Conservation (phyloP, 192 early-diverging fungal genomes). For the Coemansia sp. region DNA sequence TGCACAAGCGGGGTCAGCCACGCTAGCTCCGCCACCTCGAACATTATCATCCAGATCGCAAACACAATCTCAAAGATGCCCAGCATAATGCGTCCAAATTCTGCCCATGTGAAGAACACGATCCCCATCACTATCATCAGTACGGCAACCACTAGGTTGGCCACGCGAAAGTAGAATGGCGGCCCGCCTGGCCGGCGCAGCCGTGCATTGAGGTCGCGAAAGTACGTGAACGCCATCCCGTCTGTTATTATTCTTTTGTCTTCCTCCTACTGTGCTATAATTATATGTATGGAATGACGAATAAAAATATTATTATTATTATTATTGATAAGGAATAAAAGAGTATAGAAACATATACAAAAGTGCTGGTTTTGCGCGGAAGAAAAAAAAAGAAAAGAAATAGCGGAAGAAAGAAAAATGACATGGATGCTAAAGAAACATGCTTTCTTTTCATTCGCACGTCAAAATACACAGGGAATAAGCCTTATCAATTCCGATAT, state of each 20-base stretch:
- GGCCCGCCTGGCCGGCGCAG: slow-evolving; percentile 48
- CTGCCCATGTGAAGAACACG: slow-evolving; percentile 45
- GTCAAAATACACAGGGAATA: too few relatives aligned
- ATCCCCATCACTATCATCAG: slow-evolving; percentile 46
- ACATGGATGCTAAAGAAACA: too few relatives aligned
- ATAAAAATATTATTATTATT: too few relatives aligned
- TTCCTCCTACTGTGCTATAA: background rate
- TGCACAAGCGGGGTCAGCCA: slow-evolving; percentile 41
- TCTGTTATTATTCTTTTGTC: background rate
- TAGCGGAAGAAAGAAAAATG: too few relatives aligned
- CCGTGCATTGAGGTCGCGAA: slow-evolving; percentile 33
- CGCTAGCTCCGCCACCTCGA: slow-evolving; percentile 39
- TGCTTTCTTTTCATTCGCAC: too few relatives aligned
- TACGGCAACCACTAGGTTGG: slow-evolving; percentile 38
- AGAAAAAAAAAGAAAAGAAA: too few relatives aligned
- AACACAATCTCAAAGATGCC: slow-evolving; percentile 47
- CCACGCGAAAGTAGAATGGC: slow-evolving; percentile 43
- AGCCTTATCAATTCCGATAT: too few relatives aligned
- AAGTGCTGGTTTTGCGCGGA: too few relatives aligned
- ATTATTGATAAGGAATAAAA: too few relatives aligned
- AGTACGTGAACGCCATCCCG: slow-evolving; percentile 33
- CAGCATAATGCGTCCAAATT: slow-evolving; percentile 51
- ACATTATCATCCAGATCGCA: slow-evolving; percentile 46
- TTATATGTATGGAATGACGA: too few relatives aligned
- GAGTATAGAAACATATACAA: too few relatives aligned